These are phyloP conservation scores for Cinnamomum micranthum DNA, from an alignment of 164 flowering plant species.

Conservation along the genomic window DNA sequence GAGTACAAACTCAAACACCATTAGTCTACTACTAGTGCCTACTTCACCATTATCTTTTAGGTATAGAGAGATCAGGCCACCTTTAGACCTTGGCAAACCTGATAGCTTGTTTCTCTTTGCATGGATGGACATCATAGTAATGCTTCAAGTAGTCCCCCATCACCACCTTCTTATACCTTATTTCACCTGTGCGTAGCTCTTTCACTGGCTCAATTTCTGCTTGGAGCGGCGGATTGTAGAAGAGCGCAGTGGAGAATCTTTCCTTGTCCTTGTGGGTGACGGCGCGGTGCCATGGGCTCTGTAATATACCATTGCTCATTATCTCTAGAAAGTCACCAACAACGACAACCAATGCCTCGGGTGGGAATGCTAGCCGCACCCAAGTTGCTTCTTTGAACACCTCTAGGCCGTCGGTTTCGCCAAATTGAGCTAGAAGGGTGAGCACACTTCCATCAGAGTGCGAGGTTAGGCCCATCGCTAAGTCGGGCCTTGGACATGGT, in stretches of 20 bases:
- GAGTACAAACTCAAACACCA: no score
- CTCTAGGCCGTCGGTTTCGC: neutral
- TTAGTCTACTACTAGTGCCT: no score
- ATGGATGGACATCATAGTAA: neutral
- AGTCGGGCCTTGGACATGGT: constrained; percentile 3
- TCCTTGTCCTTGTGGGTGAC: neutral
- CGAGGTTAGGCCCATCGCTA: neutral
- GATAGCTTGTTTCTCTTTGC: constrained; percentile 1
- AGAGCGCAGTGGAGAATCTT: neutral
- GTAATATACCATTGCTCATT: constrained; percentile 3
- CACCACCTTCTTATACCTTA: neutral
- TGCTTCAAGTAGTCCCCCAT: neutral
- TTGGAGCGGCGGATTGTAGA: neutral
- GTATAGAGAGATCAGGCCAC: neutral
- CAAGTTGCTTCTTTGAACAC: neutral
- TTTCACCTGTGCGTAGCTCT: neutral
- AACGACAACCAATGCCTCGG: neutral
- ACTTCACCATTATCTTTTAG: no score
- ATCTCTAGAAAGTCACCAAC: constrained; percentile 1
- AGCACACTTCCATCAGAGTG: neutral
- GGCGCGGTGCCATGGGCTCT: neutral
- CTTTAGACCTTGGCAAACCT: neutral
- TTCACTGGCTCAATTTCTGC: neutral
- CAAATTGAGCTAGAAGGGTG: neutral
- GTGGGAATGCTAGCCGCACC: neutral